A percentile compares a stretch with the other conserved stretches of the same genome.
phyloP scores from a whole-genome alignment of 2,329 filamentous ascomycete species.

The Coniella lustricola region DNA sequence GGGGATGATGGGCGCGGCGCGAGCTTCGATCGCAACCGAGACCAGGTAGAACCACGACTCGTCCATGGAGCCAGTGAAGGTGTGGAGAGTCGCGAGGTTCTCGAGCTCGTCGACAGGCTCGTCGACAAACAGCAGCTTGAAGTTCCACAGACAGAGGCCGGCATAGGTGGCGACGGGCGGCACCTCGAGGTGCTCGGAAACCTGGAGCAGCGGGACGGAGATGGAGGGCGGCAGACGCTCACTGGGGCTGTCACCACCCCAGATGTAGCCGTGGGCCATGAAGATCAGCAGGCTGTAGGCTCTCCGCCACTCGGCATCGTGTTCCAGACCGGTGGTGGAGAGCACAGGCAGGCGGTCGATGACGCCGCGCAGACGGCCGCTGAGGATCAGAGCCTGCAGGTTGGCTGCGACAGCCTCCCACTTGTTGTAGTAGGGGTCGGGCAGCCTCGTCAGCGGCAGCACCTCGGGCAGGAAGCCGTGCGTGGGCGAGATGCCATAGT shows the following conservation, averaged over 20 bases:
- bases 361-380: constrained; percentile 70
- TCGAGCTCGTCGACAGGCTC: constrained; percentile 77
- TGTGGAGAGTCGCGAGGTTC: constrained; percentile 80
- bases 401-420: constrained; percentile 88
- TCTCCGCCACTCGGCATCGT: constrained; percentile 85
- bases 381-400: constrained; percentile 79
- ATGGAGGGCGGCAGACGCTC: constrained; percentile 75
- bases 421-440: constrained; percentile 86
- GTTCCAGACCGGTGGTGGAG: constrained; percentile 71
- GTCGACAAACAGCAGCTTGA: constrained; percentile 79
- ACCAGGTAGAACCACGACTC: constrained; percentile 99
- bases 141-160: constrained; percentile 91
- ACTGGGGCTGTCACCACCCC: constrained; percentile 78
- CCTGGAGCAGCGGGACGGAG: constrained; percentile 71
- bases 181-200: constrained; percentile 73
- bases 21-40: constrained; percentile 90
- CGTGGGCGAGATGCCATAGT: constrained; percentile 72
- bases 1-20: constrained; percentile 78
- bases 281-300: constrained; percentile 88
- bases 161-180: constrained; percentile 93
- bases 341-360: constrained; percentile 78
- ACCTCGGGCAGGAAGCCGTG: constrained; percentile 85
- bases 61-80: constrained; percentile 89
- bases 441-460: constrained; percentile 70
- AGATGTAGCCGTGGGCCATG: constrained; percentile 92